Percentiles rank a stretch among this genome's conserved stretches.
phyloP scores from a whole-genome alignment of 139 green algal genomes.

The Diplosphaera chodatii region DNA sequence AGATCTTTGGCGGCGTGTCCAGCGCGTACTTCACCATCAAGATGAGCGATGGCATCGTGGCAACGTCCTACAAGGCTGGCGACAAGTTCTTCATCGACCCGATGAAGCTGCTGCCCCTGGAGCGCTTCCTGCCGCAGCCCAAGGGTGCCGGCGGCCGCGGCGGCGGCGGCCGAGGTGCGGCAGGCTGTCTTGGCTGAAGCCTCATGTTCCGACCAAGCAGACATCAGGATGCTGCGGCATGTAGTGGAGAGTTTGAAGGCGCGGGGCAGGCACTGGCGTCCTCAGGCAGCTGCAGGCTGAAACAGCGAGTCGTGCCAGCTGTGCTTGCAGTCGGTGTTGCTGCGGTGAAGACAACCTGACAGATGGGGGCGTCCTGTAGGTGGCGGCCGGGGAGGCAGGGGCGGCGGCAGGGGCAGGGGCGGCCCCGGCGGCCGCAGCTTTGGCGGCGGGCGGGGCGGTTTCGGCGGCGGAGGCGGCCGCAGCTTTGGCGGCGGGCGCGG shows the following conservation, averaged over 20 bases:
- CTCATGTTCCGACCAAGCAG: too few species aligned
- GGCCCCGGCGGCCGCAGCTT: conserved; percentile 2
- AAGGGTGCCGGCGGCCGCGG: conserved; percentile 64
- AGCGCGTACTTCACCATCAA: conserved; percentile 90
- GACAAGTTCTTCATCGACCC: conserved; percentile 99
- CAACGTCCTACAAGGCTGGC: conserved; percentile 80
- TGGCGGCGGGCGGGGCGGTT: conserved; percentile 25
- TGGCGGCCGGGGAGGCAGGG: conserved; percentile 11
- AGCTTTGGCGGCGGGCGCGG: conserved; percentile 27
- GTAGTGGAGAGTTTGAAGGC: too few species aligned
- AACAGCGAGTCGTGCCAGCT: too few species aligned
- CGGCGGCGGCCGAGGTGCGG: conserved; percentile 20
- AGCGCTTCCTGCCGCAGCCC: conserved; percentile 81
- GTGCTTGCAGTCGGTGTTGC: too few species aligned
- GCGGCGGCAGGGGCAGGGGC: conserved; percentile 16
- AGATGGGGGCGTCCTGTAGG: too few species aligned
- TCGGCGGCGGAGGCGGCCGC: conserved; percentile 13
- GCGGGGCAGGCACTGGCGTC: too few species aligned
- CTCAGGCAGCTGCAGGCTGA: too few species aligned
- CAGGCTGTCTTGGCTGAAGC: too few species aligned
- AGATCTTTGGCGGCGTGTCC: conserved; percentile 97
- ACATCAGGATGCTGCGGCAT: too few species aligned
- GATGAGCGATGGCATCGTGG: conserved; percentile 90
- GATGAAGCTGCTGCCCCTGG: conserved; percentile 76
- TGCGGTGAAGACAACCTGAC: too few species aligned